Percentiles rank a stretch among this genome's conserved stretches.
These are phyloP conservation scores for Turritis glabra DNA, from an alignment of 345 rosid genomes.

Conservation along the genomic window DNA sequence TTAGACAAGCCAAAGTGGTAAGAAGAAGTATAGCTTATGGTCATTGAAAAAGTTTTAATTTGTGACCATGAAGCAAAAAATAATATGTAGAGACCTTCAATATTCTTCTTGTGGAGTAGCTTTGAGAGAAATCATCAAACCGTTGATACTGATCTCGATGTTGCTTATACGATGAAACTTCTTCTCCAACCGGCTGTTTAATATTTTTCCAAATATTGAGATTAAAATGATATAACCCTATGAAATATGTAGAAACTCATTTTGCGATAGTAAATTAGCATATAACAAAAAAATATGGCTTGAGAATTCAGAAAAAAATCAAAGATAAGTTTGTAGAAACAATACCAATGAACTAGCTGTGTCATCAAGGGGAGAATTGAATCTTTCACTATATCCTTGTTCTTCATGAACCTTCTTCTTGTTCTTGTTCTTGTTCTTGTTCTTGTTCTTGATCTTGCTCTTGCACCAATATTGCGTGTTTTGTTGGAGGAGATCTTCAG, in stretches of 20 bases:
- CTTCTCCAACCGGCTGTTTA: conserved; percentile 11
- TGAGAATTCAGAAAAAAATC: not conserved
- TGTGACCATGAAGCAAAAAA: not conserved
- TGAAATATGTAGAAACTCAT: not conserved
- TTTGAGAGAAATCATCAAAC: conserved; percentile 24
- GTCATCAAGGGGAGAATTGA: conserved; percentile 60
- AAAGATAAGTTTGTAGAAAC: conserved; percentile 2
- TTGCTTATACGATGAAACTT: conserved; percentile 15
- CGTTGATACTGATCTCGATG: conserved; percentile 6
- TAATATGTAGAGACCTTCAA: conserved; percentile 4
- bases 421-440: conserved; percentile 33
- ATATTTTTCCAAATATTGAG: not conserved
- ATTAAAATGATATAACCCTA: not conserved
- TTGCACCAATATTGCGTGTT: conserved; percentile 19
- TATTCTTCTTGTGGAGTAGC: conserved; percentile 21
- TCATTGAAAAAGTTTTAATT: not conserved
- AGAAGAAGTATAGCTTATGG: not conserved
- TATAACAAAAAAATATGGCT: not conserved
- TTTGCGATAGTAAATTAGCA: not conserved
- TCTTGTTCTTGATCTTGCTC: conserved; percentile 18
- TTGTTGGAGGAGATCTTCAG: conserved; percentile 35
- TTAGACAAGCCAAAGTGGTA: not conserved
- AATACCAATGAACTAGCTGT: conserved; percentile 70
- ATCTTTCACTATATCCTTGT: conserved; percentile 41
- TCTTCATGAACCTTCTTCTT: conserved; percentile 32